Evolutionary conservation across 2,329 filamentous ascomycete species (phyloP).

Genomic region (Beauveria scarabaeidicola): DNA sequence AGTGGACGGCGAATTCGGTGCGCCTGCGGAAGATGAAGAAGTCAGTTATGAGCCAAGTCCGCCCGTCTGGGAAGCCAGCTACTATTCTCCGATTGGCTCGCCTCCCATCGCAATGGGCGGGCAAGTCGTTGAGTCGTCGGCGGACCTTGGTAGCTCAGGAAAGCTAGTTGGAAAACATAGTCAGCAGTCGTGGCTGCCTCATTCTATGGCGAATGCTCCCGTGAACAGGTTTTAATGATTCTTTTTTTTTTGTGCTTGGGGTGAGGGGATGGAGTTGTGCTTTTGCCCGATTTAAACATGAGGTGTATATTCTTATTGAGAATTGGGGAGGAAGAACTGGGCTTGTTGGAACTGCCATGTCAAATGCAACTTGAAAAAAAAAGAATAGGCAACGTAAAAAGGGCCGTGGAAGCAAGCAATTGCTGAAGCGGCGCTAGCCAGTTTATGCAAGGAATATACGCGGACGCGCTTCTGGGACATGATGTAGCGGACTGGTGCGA

Average conservation of each 20-base stretch:
- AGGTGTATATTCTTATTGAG: background rate
- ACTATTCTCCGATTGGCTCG: background rate
- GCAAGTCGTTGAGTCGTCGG: background rate
- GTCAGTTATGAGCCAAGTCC: background rate
- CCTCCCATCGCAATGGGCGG: background rate
- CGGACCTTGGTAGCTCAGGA: conserved; percentile 7
- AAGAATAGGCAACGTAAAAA: background rate
- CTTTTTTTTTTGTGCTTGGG: background rate
- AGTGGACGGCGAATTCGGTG: background rate
- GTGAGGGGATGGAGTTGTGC: background rate
- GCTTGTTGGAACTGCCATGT: background rate
- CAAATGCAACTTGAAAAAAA: background rate
- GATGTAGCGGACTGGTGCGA: background rate
- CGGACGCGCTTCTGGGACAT: background rate
- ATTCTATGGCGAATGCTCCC: background rate
- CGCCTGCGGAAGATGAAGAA: background rate
- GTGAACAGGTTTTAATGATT: conserved; percentile 3
- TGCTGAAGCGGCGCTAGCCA: background rate
- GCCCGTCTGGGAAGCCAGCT: background rate
- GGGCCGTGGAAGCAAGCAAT: background rate
- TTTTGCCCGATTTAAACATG: background rate
- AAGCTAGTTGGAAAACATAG: background rate
- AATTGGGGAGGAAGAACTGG: background rate
- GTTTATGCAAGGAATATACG: background rate
- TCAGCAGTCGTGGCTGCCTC: background rate